A percentile compares a stretch with the other conserved stretches of the same genome.
phyloP scores from a whole-genome alignment of 192 early-diverging fungal species.

The Geosiphon pyriformis region DNA sequence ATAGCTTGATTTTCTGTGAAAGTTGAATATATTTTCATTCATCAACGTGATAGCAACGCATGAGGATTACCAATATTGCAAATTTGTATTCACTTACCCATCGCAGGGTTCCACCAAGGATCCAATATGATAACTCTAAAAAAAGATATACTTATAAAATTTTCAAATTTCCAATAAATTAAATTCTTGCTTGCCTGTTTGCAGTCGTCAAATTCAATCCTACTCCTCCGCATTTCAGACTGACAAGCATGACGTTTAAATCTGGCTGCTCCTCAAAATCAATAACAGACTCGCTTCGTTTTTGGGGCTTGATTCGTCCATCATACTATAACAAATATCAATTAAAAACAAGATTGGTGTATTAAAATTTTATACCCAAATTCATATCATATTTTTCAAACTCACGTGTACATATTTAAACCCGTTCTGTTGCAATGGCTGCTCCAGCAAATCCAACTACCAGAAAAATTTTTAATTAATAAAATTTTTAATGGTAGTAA shows the following conservation, averaged over 20 bases:
- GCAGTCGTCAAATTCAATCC: conserved; percentile 67
- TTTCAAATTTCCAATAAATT: no score
- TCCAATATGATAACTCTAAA: conserved; percentile 4
- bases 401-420: neutral
- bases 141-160: no score
- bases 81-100: neutral
- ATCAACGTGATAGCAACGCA: no score
- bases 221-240: conserved; percentile 56
- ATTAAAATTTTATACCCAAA: no score
- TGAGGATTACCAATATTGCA: neutral
- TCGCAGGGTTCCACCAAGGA: conserved; percentile 16
- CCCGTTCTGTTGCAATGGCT: conserved; percentile 31
- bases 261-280: conserved; percentile 36
- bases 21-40: no score
- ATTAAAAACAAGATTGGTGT: neutral
- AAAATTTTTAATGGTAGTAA: no score
- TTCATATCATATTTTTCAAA: neutral
- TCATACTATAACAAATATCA: conserved; percentile 12
- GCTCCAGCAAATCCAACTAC: conserved; percentile 47
- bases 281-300: conserved; percentile 36
- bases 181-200: no score
- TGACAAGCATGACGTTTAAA: conserved; percentile 51
- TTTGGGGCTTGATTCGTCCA: conserved; percentile 36
- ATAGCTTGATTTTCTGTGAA: conserved; percentile 49
- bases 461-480: no score